Base-by-base conservation (phyloP, 345 rosid species). In the Populus tremula region DNA sequence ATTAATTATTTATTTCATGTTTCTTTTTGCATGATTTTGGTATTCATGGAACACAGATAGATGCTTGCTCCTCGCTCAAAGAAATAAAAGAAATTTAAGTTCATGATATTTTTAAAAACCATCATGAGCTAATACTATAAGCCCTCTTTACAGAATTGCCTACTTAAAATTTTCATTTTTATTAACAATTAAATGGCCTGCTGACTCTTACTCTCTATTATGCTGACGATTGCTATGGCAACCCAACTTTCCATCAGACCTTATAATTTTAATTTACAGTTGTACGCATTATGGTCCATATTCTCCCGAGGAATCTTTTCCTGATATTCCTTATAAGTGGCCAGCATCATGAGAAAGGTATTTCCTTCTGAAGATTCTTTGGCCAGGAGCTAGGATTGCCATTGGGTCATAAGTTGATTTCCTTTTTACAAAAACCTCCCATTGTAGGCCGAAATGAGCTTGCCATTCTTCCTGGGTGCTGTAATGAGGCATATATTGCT, bases 381-480 rank as follows among this genome's bases (percentile, higher is more conserved):
- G 98, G 3, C 98, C 99, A 0, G 98, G 99, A 20, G 94, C 92
- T 77, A 95, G 96, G 67, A 95, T 90, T 67, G 90, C 88, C 69
- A 89, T 80, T 78, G 96, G 98, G 77, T 96, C 99, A 78, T 93
- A 96, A 35, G 82, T 75, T 20, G 80, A 76, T 84, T 96, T 93
- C 84, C 90, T 87, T 79, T 78, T 80, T 41, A 84, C 80, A 73
- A 93, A 88, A 67, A 80, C 88, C 84, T 92, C 88, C 98, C 98
- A 93, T 75, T 61, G 82, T 35, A 82, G 77, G 29, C 99, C 98
- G 67, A 89, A 93, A 80, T 96, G 99, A 81, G 79, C 74, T 84
- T 77, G 79, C 98, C 99, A 93, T 81, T 92, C 97, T 79, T 89
- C 82, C 75, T 82, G 89, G 36, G 87, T 89, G 76, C 63, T 80